These are phyloP conservation scores for Mycena alexandri DNA, from an alignment of 768 basidiomycete species.

Conservation along the genomic window DNA sequence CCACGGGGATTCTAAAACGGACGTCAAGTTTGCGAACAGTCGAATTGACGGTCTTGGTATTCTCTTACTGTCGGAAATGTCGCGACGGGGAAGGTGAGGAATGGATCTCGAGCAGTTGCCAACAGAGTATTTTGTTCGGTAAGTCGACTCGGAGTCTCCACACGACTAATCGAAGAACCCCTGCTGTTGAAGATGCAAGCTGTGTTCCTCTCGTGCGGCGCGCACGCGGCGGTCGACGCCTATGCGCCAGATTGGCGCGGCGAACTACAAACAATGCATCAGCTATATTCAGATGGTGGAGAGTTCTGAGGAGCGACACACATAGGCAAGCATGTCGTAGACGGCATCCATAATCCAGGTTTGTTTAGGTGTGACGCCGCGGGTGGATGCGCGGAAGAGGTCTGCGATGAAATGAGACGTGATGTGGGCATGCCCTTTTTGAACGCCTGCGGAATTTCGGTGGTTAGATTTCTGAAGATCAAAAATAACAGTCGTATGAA, in stretches of 20 bases:
- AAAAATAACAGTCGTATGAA: constrained; percentile 38
- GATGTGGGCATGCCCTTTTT: constrained; percentile 81
- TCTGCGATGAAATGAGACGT: constrained; percentile 65
- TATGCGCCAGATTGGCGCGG: constrained; percentile 64
- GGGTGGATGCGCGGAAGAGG: constrained; percentile 75
- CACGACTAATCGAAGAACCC: constrained; percentile 54
- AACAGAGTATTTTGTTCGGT: too few species aligned
- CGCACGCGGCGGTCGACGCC: constrained; percentile 61
- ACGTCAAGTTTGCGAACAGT: too few species aligned
- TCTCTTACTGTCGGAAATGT: too few species aligned
- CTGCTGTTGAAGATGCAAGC: constrained; percentile 53
- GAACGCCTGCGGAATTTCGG: constrained; percentile 62
- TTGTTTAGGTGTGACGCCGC: constrained; percentile 72
- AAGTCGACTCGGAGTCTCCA: too few species aligned
- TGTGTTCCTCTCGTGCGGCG: constrained; percentile 55
- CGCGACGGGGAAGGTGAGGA: too few species aligned
- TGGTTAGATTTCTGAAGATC: neutral
- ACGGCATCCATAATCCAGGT: constrained; percentile 68
- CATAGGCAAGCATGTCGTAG: constrained; percentile 60
- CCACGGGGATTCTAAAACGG: too few species aligned
- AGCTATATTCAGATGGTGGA: constrained; percentile 1
- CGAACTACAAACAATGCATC: constrained; percentile 51
- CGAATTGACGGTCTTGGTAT: too few species aligned
- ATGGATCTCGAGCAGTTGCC: too few species aligned
- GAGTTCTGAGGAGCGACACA: constrained; percentile 45